Evolutionary conservation across 768 basidiomycete genomes (phyloP), one percentile per base, ranked within the genome.

Genomic region (Hysterangium stoloniferum): DNA sequence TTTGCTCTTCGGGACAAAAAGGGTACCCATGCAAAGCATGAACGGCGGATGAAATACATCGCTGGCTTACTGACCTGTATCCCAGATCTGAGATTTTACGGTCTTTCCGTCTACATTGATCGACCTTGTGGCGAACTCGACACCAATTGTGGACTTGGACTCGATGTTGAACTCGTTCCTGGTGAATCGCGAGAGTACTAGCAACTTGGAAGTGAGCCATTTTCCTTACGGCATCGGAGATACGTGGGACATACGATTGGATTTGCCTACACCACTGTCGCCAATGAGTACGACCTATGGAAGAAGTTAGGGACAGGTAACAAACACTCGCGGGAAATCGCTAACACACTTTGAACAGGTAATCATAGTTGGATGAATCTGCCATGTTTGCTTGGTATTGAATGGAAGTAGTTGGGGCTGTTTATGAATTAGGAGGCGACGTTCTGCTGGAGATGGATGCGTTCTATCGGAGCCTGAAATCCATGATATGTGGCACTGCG

Each of bases 181-280:
- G 58, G 96, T 99, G 80, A 99, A 99, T 64, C 96, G 92, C 71
- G 93, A 95, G 66, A 99, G 93, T 70, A 99, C 96, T 99, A 42
- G 24, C 27, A 32, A 13, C 27, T 38, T 19, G 46, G 33, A 28
- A 25, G 29, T 29, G 35, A 20, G 60, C 19, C 61, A 56, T 15
- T 45, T 20, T 29, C 35, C 43, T 7, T 43, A 52, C 13, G 32
- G 28, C 19, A 17, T 7, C 27, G 19, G 12, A 36, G 12, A 28
- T 68, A 13, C n/a, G 25, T 7, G 19, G 12, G 34, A 86, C 93
- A 67, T 72, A 98, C 94, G 92, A 95, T 79, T 51, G 27, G 49
- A 51, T 22, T 99, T 99, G 67, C 95, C 95, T 64, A 99, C 95
- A 56, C 95, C 95, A 56, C 93, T 96, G 70, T 99, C 95, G 65